These are phyloP conservation scores for Candida verbasci DNA, from an alignment of 805 yeast species.

Conservation along the genomic window DNA sequence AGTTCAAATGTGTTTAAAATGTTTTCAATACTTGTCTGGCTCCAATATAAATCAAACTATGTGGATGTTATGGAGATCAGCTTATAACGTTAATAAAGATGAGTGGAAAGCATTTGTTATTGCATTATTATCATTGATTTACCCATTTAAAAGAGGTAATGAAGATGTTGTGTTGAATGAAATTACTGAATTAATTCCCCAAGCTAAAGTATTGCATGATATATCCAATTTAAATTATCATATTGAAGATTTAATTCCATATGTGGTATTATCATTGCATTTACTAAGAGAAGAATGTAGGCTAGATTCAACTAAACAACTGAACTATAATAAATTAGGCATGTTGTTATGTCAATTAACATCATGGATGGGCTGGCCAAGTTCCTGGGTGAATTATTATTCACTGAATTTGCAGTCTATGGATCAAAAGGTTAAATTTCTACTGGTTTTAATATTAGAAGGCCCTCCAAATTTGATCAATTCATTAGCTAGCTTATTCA, in stretches of 20 bases:
- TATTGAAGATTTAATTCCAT: slow-evolving; percentile 54
- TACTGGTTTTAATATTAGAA: slow-evolving; percentile 43
- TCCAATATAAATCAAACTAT: slow-evolving; percentile 52
- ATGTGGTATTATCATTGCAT: slow-evolving; percentile 66
- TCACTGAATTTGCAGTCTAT: slow-evolving; percentile 24
- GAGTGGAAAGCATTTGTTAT: slow-evolving; percentile 62
- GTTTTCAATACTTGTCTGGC: slow-evolving; percentile 54
- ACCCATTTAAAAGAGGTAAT: slow-evolving; percentile 32
- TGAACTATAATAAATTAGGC: slow-evolving; percentile 41
- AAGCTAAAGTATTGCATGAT: slow-evolving; percentile 24
- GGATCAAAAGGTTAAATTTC: slow-evolving; percentile 37
- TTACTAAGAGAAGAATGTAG: slow-evolving; percentile 70
- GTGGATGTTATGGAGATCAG: slow-evolving; percentile 62
- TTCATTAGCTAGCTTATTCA: slow-evolving; percentile 49
- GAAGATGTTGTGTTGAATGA: slow-evolving; percentile 20
- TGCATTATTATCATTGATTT: slow-evolving; percentile 44
- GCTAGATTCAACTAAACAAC: slow-evolving; percentile 46
- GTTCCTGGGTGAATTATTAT: slow-evolving; percentile 59
- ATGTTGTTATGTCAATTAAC: slow-evolving; percentile 57
- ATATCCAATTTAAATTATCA: slow-evolving; percentile 32
- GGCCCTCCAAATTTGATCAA: slow-evolving; percentile 59
- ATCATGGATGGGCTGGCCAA: slow-evolving; percentile 72
- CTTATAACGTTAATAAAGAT: slow-evolving; percentile 36
- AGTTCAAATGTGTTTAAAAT: slow-evolving; percentile 42
- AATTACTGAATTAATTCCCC: slow-evolving; percentile 26